Base-by-base conservation (phyloP, 768 basidiomycete genomes). In the Auricularia sp. region DNA sequence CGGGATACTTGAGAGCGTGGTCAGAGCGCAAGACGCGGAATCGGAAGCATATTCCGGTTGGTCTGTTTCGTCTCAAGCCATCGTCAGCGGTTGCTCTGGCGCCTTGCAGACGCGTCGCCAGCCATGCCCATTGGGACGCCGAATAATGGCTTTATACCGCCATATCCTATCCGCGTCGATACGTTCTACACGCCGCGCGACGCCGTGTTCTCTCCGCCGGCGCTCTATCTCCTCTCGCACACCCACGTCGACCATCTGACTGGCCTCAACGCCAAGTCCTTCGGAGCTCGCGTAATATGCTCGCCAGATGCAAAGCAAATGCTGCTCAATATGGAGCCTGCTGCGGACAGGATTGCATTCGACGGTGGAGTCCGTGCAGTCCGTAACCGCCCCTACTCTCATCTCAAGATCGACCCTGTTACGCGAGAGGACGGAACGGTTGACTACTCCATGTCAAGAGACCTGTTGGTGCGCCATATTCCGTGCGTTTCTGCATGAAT, bases 131-230 rank as follows among this genome's bases (percentile, higher is more conserved):
- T 79, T 42, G 89, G 89, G 69, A 85, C 92, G 0, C 90, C 90
- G 1, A 89, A 85, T 75, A 79, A 88, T 72, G 87, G 90, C 1
- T 88, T 91, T 71, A 78, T 89, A 3, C 81, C 80, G 5, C 90
- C 92, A 3, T 97, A 94, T 71, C 81, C 75, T 68, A 94, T 98
- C 61, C 87, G 92, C 1, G 87, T 98, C 35, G 95, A 98, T 72
- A 83, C 86, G 67, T 98, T 98, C 74, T 78, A 83, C 3, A 70
- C 75, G 54, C 64, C 77, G 8, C 78, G 81, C 3, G 74, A 81
- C 3, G 79, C 75, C 61, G 68, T 71, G 67, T 59, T 64, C 62
- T 33, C 58, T 16, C 63, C 69, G 3, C 75, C 78, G 1, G 72
- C 77, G 8, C 74, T 94, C 11, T 84, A 92, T 72, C 82, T 97